Evolutionary conservation across 352 stramenopile species (phyloP).

Genomic region (Phytophthora lateralis): DNA sequence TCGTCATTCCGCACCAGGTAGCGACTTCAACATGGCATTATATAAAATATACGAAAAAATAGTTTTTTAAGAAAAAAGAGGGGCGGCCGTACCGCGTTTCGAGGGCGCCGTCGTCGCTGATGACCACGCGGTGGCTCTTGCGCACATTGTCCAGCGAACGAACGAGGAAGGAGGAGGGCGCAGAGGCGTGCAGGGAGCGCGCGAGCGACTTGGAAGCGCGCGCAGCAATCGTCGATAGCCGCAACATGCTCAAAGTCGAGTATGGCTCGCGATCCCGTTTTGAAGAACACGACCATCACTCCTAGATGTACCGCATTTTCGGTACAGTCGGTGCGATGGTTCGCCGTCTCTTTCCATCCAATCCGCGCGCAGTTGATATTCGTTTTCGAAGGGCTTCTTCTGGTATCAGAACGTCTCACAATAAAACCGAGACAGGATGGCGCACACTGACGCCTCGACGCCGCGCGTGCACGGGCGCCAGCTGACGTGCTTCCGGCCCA

Average conservation of each 20-base stretch:
- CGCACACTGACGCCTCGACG: background rate
- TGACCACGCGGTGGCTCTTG: conserved; percentile 44
- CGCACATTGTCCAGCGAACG: conserved; percentile 57
- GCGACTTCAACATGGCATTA: conserved; percentile 45
- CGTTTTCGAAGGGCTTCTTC: background rate
- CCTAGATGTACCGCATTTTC: background rate
- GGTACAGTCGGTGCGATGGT: background rate
- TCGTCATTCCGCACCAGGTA: conserved; percentile 75
- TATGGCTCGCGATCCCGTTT: background rate
- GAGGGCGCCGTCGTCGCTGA: conserved; percentile 47
- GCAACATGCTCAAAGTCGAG: conserved; percentile 10
- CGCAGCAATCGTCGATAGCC: conserved; percentile 8
- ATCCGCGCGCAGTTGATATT: background rate
- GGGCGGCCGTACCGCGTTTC: conserved; percentile 53
- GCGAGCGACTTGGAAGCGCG: conserved; percentile 6
- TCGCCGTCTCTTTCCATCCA: background rate
- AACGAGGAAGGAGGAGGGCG: conserved; percentile 50
- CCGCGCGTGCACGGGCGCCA: conserved; percentile 46
- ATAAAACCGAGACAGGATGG: conserved; percentile 17
- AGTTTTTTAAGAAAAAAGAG: background rate
- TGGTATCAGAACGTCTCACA: background rate
- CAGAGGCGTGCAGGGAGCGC: conserved; percentile 50
- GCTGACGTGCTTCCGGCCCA: conserved; percentile 69
- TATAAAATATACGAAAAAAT: no score
- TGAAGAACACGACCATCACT: background rate